Percentiles rank a stretch among this genome's conserved stretches.
Evolutionary conservation across 805 yeast species (phyloP).

Genomic region (Candida incommunis): DNA sequence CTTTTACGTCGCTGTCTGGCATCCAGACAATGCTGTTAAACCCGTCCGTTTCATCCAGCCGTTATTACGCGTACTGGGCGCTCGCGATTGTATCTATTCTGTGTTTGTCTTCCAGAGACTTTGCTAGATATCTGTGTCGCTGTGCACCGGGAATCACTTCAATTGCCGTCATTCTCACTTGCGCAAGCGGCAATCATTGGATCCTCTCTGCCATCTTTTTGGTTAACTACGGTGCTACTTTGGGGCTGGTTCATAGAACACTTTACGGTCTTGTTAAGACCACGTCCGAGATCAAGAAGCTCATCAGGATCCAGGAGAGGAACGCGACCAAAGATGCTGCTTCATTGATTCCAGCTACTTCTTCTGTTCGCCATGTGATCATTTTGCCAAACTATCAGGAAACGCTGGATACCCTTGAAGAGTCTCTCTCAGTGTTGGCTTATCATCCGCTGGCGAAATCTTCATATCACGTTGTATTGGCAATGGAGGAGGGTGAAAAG

Average conservation of each 20-base stretch:
- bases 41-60: too few relatives aligned
- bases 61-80: too few relatives aligned
- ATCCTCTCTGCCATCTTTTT: neutral
- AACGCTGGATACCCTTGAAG: conserved; percentile 7
- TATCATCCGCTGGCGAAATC: conserved; percentile 6
- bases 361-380: conserved; percentile 7
- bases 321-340: neutral
- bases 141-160: neutral
- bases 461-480: conserved; percentile 8
- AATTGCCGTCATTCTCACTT: neutral
- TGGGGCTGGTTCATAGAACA: neutral
- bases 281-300: neutral
- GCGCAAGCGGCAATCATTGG: neutral
- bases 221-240: neutral
- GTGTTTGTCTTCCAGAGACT: neutral
- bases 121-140: neutral
- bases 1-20: too few relatives aligned
- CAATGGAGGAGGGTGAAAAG: conserved; percentile 9
- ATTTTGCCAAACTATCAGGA: conserved; percentile 10
- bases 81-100: neutral
- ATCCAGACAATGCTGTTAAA: too few relatives aligned
- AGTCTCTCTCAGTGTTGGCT: conserved; percentile 10
- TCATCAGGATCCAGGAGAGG: neutral
- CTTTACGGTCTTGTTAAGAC: neutral
- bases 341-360: neutral